Percentiles rank a stretch among this genome's conserved stretches.
These are phyloP conservation scores for Candida dendrica DNA, from an alignment of 805 yeast species.

Conservation along the genomic window DNA sequence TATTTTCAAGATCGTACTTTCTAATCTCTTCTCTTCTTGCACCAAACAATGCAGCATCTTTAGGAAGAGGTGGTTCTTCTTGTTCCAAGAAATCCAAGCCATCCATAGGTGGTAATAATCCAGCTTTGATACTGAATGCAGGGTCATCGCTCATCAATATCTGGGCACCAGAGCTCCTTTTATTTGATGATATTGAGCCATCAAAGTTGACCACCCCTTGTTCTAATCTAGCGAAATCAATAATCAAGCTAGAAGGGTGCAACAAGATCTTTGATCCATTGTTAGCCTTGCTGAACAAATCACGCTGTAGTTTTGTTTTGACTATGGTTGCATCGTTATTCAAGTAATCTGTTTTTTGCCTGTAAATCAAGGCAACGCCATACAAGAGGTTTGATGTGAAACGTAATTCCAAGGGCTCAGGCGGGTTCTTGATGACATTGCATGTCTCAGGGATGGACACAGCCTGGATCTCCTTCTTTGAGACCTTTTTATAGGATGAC, in stretches of 20 bases:
- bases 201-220: not conserved
- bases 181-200: not conserved
- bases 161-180: constrained; percentile 1
- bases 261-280: not conserved
- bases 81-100: constrained; percentile 14
- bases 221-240: not conserved
- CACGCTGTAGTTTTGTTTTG: constrained; percentile 18
- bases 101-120: constrained; percentile 19
- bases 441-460: constrained; percentile 40
- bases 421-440: constrained; percentile 18
- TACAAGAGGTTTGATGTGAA: constrained; percentile 34
- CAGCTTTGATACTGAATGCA: constrained; percentile 25
- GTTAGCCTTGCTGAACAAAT: constrained; percentile 6
- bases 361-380: constrained; percentile 40
- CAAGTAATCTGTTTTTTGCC: constrained; percentile 40
- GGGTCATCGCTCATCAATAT: constrained; percentile 31
- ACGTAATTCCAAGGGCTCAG: constrained; percentile 19
- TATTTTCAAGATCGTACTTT: constrained; percentile 11
- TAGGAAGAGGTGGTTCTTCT: too few species aligned
- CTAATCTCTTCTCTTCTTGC: constrained; percentile 6
- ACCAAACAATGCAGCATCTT: too few species aligned
- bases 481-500: constrained; percentile 19
- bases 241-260: not conserved
- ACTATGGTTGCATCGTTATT: constrained; percentile 19
- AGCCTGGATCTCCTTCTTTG: constrained; percentile 26